Evolutionary conservation across 768 basidiomycete genomes (phyloP).

Genomic region (Auricularia heimuer): DNA sequence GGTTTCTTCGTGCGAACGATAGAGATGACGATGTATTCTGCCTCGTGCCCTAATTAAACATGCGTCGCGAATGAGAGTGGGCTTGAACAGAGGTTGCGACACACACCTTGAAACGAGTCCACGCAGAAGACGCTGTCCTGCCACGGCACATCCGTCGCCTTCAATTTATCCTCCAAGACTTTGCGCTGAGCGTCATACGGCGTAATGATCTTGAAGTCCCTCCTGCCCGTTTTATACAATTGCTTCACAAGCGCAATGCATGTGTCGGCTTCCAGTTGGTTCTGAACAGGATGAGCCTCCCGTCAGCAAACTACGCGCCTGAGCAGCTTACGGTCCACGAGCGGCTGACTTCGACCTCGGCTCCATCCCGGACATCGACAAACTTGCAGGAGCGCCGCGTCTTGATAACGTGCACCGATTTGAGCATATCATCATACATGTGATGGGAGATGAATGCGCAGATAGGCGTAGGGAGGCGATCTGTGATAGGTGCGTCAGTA

Average conservation of each 20-base stretch:
- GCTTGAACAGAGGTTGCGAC: background rate
- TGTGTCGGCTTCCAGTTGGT: conserved; percentile 44
- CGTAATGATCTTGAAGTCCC: conserved; percentile 57
- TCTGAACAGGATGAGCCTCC: no score
- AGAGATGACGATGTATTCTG: conserved; percentile 66
- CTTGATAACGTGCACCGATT: conserved; percentile 35
- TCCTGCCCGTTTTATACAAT: conserved; percentile 33
- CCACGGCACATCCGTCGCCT: conserved; percentile 34
- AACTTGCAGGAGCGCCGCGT: conserved; percentile 49
- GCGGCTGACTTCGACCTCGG: conserved; percentile 27
- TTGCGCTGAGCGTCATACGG: conserved; percentile 71
- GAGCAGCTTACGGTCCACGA: conserved; percentile 43
- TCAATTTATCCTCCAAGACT: conserved; percentile 46
- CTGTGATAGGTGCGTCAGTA: conserved; percentile 26
- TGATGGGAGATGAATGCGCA: conserved; percentile 59
- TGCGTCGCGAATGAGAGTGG: background rate
- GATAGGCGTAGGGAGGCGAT: conserved; percentile 77
- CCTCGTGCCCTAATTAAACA: conserved; percentile 58
- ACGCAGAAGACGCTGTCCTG: conserved; percentile 63
- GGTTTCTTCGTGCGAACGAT: conserved; percentile 51
- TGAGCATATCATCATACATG: conserved; percentile 53
- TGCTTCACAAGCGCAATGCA: conserved; percentile 47
- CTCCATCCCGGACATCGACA: conserved; percentile 40
- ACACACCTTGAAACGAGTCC: conserved; percentile 67
- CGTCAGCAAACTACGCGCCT: no score